Evolutionary conservation across 495 filamentous ascomycete genomes (phyloP), one percentile per base, ranked within the genome.

Genomic region (Trichoderma erinaceum): DNA sequence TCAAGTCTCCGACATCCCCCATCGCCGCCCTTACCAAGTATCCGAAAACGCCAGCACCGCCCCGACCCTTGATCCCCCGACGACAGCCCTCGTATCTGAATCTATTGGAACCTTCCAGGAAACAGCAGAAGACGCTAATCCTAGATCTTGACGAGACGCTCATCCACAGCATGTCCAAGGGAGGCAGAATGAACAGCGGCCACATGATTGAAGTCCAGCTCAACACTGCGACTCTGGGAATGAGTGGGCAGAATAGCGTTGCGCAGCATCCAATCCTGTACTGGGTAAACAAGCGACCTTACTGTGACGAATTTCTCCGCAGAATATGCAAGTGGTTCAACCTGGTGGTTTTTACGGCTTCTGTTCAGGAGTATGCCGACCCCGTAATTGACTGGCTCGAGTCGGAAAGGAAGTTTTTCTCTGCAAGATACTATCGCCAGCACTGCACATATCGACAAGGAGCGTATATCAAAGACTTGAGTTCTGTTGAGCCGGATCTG

Each of bases 141-240:
- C 83, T 99, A 35, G 95, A 99, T 75, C 86, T 99, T 18, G 95
- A 99, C 76, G 95, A 99, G 74, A 99, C 95, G 0, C 80, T 99
- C 66, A 98, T 99, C 73, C 95, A 99, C 80, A 97, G 92, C 75
- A 89, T 97, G 79, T 92, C 94, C 61, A 97, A 97, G 76, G 95
- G 95, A 35, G 93, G 94, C 44, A 87, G 93, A 50, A 97, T 97
- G 92, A 91, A 89, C 71, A 93, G 91, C 32, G 95, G 95, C 27
- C 96, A 99, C 78, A 98, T 98, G 95, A 94, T 99, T 41, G 95
- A 99, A 79, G 95, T 99, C 71, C 95, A 94, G 73, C 84, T 98
- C 64, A 87, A 89, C 72, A 85, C 85, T 23, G 83, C 86, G 43
- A 82, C 86, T 68, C 78, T 86, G 65, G 82, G 83, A 38, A 85